Base-by-base conservation (phyloP, 2,329 filamentous ascomycete species). In the Monilinia aucupariae region DNA sequence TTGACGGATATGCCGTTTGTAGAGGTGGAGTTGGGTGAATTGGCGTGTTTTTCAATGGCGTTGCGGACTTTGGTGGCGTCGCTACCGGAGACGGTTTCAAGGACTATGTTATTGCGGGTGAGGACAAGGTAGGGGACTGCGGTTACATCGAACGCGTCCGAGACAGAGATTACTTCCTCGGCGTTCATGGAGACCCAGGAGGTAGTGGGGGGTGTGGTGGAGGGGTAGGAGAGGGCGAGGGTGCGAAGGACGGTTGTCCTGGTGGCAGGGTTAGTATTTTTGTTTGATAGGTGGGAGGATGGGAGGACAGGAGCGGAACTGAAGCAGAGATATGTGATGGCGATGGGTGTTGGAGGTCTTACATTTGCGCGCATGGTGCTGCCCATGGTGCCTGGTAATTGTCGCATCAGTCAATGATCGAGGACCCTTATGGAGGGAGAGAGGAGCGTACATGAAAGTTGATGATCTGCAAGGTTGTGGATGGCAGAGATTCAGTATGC, bases 91-190 rank as follows among this genome's bases (percentile, higher is more conserved):
- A 99, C 86, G 4, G 88, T 90, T 76, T 97, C 91, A 64, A 97
- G 77, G 17, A 91, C 85, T 73, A 89, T 79, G 67, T 87, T 86
- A 71, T 87, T 85, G 69, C 88, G 87, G 71, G 93, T 81, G 49
- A 97, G 83, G 34, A 96, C 91, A 32, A 97, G 85, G 76, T 91
- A 96, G 0, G 94, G 94, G 17, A 99, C 94, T 7, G 93, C 92
- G 4, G 91, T 92, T 60, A 99, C 93, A 71, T 97, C 89, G 82
- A 97, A 97, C 48, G 85, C 81, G 78, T 99, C 94, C 71, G 89
- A 92, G 71, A 97, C 85, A 66, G 97, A 92, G 71, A 90, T 89
- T 50, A 97, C 82, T 69, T 97, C 92, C 79, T 99, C 94, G 65
- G 94, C 94, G 76, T 99, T 92, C 77, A 99, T 84, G 66, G 89